Conservation (phyloP, 495 filamentous ascomycete genomes). For the Acidomyces sp. region DNA sequence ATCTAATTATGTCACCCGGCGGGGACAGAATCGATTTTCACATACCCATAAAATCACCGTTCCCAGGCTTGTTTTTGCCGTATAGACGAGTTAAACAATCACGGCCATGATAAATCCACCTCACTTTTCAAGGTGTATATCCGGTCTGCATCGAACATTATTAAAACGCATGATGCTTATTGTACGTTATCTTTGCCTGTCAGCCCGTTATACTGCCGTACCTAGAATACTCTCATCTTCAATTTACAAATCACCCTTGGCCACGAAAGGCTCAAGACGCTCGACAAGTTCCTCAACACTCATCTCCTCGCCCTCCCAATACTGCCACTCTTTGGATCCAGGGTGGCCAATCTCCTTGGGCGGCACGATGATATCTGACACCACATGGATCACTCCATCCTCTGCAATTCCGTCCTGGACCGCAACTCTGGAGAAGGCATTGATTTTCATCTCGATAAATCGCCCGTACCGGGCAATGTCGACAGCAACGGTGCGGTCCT, state of each 20-base stretch:
- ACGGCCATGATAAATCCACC: too few species aligned
- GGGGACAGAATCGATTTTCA: too few species aligned
- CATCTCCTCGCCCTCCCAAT: conserved; percentile 41
- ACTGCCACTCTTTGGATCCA: conserved; percentile 8
- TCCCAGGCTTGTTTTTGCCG: too few species aligned
- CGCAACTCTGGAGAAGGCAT: conserved; percentile 47
- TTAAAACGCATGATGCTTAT: too few species aligned
- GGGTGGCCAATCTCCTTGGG: conserved; percentile 37
- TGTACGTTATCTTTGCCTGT: too few species aligned
- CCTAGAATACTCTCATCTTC: not conserved
- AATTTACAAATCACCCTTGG: conserved; percentile 14
- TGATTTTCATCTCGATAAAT: conserved; percentile 54
- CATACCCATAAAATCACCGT: too few species aligned
- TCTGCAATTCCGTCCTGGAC: conserved; percentile 52
- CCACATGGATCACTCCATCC: conserved; percentile 67
- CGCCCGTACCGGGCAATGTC: conserved; percentile 52
- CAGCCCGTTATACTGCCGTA: too few species aligned
- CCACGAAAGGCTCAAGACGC: conserved; percentile 37
- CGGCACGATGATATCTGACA: conserved; percentile 59
- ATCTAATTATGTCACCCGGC: too few species aligned
- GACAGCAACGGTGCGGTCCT: conserved; percentile 45
- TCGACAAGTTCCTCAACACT: conserved; percentile 51
- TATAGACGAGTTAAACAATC: too few species aligned
- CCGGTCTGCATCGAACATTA: too few species aligned
- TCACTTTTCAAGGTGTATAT: too few species aligned